Conservation (phyloP, 441 rosid genomes). For the Pelargonium myrrhifolium region DNA sequence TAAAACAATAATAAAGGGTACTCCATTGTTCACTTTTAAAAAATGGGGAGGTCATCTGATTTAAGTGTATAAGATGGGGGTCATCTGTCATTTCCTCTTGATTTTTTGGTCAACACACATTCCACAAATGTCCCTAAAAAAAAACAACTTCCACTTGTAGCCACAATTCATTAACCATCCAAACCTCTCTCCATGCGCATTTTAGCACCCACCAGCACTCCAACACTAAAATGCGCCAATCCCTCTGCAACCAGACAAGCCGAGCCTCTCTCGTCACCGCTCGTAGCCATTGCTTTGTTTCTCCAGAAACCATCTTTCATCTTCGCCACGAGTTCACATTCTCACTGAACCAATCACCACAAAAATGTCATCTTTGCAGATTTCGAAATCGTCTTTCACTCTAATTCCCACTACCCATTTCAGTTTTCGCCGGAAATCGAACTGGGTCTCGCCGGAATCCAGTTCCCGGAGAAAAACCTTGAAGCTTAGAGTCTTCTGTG, state of each 20-base stretch:
- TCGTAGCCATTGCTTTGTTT: not conserved
- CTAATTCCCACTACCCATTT: constrained; percentile 40
- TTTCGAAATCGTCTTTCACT: constrained; percentile 33
- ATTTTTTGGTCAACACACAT: too few relatives aligned
- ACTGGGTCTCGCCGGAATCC: not conserved
- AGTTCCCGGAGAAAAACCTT: not conserved
- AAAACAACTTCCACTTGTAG: too few relatives aligned
- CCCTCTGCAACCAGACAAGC: not conserved
- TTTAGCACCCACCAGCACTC: not conserved
- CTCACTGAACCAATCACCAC: not conserved
- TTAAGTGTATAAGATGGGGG: too few relatives aligned
- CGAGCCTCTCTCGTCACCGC: constrained; percentile 1
- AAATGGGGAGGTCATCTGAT: too few relatives aligned
- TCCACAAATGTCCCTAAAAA: too few relatives aligned
- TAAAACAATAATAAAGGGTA: too few relatives aligned
- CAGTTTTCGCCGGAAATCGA: constrained; percentile 31
- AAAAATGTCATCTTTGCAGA: not conserved
- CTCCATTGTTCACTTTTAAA: too few relatives aligned
- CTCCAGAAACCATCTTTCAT: not conserved
- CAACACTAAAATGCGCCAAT: not conserved
- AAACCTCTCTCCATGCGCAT: not conserved
- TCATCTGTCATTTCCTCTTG: too few relatives aligned
- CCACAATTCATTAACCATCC: not conserved
- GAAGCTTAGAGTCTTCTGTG: constrained; percentile 38
- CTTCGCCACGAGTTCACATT: not conserved